Evolutionary conservation across 2,329 filamentous ascomycete genomes (phyloP), one percentile per base, ranked within the genome.

Genomic region (Fusarium brevicatenulatum): DNA sequence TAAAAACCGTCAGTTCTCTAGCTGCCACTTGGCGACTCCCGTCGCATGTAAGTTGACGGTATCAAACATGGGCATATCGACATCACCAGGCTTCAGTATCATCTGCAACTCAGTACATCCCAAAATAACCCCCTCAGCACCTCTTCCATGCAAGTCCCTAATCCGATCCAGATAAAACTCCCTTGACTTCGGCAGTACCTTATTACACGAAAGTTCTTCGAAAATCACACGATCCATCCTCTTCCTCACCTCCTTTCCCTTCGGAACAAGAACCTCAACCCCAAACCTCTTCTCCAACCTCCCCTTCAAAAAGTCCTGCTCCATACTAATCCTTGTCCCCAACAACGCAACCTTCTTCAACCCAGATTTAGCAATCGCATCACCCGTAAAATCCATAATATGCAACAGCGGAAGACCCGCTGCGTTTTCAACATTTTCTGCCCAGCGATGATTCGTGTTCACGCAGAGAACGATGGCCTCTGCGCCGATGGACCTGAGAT

Each of bases 391-490:
- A 1, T 66, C 59, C 23, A 66, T 44, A 7, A 64, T 66, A 23
- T 64, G 63, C 6, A 66, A 8, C 7, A 66, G 5, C 2, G 60
- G 59, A 37, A 66, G 11, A 3, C 49, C 50, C 1, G 63, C 64
- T 13, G 42, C 59, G 0, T 21, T 49, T 5, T 66, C 49, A 6
- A 64, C 55, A 21, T 66, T 59, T 4, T 64, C 50, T 7, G 49
- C 63, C 49, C 59, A 64, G 19, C 59, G 37, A 18, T 66, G 63
- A 23, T 65, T 56, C 1, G 63, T 66, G 60, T 66, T 66, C 4
- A 64, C 63, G 16, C 63, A 66, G 18, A 66, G 63, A n/a, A 66
- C 59, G 5, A 66, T 66, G 11, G 59, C 59, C 23, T 66, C 63
- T 21, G 63, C 63, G 0, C 63, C 60, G 3, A 66, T 57, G 12